phyloP scores from a whole-genome alignment of 805 yeast species.

The Lachancea waltii region DNA sequence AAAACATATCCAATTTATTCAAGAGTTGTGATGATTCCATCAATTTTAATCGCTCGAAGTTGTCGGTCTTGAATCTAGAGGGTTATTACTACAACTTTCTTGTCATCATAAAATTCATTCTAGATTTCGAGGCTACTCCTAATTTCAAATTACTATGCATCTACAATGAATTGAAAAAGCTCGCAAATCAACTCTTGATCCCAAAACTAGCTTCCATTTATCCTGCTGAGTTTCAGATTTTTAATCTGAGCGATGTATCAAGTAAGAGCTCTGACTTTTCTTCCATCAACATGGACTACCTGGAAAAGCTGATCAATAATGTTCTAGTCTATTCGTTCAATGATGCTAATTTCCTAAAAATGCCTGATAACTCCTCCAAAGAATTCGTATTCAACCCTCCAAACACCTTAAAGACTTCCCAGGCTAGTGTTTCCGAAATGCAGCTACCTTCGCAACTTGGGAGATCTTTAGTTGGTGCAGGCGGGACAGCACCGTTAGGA shows the following conservation, averaged over 20 bases:
- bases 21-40: conserved; percentile 14
- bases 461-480: conserved; percentile 1
- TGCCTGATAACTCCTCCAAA: conserved; percentile 24
- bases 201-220: conserved; percentile 21
- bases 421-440: background rate
- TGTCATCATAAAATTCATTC: conserved; percentile 25
- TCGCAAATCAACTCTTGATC: conserved; percentile 23
- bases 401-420: background rate
- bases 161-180: conserved; percentile 26
- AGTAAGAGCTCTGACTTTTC: conserved; percentile 4
- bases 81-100: conserved; percentile 29
- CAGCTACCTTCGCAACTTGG: conserved; percentile 1
- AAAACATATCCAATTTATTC: conserved; percentile 24
- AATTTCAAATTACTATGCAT: conserved; percentile 30
- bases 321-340: conserved; percentile 30
- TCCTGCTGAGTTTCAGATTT: conserved; percentile 21
- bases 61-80: conserved; percentile 28
- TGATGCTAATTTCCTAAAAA: conserved; percentile 29
- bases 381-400: conserved; percentile 19
- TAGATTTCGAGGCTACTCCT: conserved; percentile 31
- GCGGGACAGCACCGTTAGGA: conserved; percentile 15
- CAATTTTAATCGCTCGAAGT: conserved; percentile 16
- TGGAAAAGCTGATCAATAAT: conserved; percentile 27
- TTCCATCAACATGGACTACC: conserved; percentile 18
- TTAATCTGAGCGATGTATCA: conserved; percentile 2